Base-by-base conservation (phyloP, 495 filamentous ascomycete species). In the Aspergillus ostianus region DNA sequence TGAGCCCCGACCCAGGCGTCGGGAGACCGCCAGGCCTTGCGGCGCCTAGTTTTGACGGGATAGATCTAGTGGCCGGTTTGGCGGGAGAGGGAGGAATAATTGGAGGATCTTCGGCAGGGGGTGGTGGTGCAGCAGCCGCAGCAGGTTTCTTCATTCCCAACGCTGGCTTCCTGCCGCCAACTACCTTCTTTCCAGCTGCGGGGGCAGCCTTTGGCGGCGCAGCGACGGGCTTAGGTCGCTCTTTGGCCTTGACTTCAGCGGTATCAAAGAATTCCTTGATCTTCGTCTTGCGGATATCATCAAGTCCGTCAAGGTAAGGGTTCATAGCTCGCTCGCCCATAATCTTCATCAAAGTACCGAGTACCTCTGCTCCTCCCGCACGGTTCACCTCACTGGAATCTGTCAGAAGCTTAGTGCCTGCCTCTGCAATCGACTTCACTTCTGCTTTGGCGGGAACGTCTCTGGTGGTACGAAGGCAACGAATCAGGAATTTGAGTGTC, bases 301-400 rank as follows among this genome's bases (percentile, higher is more conserved):
- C 95, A 17, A 99, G 77, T 0, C 91, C 92, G 62, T 98, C 93
- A n/a, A 99, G 76, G 69, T 95, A 91, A 7, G 91, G 90, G 47
- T 88, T 90, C 94, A 98, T 99, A n/a, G 88, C 88, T 46, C 94
- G 84, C 68, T 99, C 95, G 47, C 95, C 93, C 79, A 97, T 88
- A 51, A 99, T 98, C 80, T 97, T 98, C 94, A 97, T 97, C 62
- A 99, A 72, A 0, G 92, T 97, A 60, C 95, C 95, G 18, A 99
- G 78, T 36, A 92, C 85, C 67, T 99, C 95, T 13, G 93, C 92
- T 67, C 91, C 94, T 47, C 90, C 90, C 44, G 91, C 88, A 70
- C 95, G 84, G 47, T 93, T 85, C 12, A 80, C 90, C 66, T 95
- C 93, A 55, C 82, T 90, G 1, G 90, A 90, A 62, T 99, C 95